These are phyloP conservation scores for Annulohypoxylon bovei DNA, from an alignment of 495 filamentous ascomycete genomes.

Conservation along the genomic window DNA sequence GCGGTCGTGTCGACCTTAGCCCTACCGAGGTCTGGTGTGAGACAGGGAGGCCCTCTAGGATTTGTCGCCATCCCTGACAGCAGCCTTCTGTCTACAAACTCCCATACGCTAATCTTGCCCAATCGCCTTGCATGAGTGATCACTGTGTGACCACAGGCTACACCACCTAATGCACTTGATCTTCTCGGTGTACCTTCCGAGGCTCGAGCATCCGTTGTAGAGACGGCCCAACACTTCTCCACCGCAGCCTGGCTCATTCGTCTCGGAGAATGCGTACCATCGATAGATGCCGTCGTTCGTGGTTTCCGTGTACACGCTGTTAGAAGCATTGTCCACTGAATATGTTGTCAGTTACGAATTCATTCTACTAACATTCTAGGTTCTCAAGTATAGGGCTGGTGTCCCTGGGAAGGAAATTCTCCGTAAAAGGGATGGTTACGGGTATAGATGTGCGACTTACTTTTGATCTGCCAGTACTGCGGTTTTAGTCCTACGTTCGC, in stretches of 20 bases:
- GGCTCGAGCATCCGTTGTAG: constrained; percentile 7
- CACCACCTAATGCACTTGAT: constrained; percentile 33
- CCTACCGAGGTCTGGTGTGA: neutral
- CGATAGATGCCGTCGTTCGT: constrained; percentile 33
- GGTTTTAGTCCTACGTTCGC: constrained; percentile 24
- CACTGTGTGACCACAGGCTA: constrained; percentile 19
- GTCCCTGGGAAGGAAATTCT: too few species aligned
- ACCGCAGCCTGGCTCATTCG: constrained; percentile 11
- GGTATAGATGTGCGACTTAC: constrained; percentile 12
- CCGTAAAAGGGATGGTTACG: too few species aligned
- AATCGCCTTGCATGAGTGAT: constrained; percentile 21
- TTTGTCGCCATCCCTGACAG: neutral
- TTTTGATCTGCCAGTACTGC: constrained; percentile 31
- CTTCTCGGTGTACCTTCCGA: constrained; percentile 2
- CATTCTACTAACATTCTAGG: neutral
- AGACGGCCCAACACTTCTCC: constrained; percentile 25
- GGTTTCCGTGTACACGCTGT: constrained; percentile 23
- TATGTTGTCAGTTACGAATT: constrained; percentile 7
- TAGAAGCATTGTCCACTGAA: constrained; percentile 26
- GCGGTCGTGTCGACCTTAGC: neutral
- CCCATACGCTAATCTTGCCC: neutral
- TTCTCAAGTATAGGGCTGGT: neutral
- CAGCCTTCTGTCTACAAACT: neutral
- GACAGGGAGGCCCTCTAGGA: neutral
- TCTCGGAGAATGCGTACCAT: constrained; percentile 30